phyloP scores from a whole-genome alignment of 345 rosid genomes.

The Syzygium jambos region DNA sequence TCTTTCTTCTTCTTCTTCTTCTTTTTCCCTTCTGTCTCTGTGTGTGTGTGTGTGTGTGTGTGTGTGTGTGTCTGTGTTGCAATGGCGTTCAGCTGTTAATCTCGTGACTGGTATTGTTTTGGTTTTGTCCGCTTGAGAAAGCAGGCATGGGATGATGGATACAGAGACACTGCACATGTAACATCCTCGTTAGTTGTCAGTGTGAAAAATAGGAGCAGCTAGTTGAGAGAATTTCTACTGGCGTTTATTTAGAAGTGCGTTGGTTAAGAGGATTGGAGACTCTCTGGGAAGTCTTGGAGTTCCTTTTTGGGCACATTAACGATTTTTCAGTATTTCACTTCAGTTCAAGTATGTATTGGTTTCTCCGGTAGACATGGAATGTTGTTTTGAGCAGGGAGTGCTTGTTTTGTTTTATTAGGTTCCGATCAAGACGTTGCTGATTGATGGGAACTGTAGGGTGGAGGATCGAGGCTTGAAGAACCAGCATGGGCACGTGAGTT shows the following conservation, averaged over 20 bases:
- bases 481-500: conserved; percentile 90
- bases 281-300: not conserved
- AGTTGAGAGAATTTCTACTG: not conserved
- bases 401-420: conserved; percentile 39
- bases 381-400: conserved; percentile 1
- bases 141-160: not conserved
- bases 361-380: not conserved
- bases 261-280: not conserved
- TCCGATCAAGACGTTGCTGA: conserved; percentile 90
- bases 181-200: not conserved
- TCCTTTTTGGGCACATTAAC: not conserved
- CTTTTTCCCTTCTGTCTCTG: not conserved
- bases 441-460: conserved; percentile 97
- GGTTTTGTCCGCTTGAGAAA: not conserved
- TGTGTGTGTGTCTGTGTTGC: not conserved
- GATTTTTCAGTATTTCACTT: not conserved
- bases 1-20: not conserved
- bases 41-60: not conserved
- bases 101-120: not conserved
- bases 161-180: not conserved
- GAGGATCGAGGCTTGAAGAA: conserved; percentile 99
- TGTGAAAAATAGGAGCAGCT: not conserved
- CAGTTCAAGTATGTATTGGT: not conserved
- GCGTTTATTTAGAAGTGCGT: not conserved
- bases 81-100: not conserved